Base-by-base conservation (phyloP, 2,329 filamentous ascomycete genomes). In the Pyrenophora teres region DNA sequence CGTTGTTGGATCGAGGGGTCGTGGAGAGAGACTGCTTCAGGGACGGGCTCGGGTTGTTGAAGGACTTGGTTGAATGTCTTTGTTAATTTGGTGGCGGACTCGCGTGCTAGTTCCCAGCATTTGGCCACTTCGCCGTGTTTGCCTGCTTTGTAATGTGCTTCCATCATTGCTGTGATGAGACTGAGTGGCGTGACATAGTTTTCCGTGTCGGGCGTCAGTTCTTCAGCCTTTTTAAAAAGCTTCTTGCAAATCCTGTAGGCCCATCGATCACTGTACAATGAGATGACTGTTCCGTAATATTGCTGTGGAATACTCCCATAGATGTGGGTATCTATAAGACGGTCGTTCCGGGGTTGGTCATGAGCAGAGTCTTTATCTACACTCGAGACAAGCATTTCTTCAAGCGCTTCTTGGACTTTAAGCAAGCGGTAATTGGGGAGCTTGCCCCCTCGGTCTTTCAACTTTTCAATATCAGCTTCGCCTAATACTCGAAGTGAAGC, bases 71-170 rank as follows among this genome's bases (percentile, higher is more conserved):
- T 44, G 30, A 69, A 60, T 10, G 70, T 72, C 47, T 72, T 73
- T 37, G 59, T 61, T 9, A 73, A 62, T 32, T 76, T 72, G 46
- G 79, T 74, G 1, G 81, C 83, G 54, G 80, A 79, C 4, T 77
- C 62, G 49, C 87, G 80, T 2, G 85, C 81, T 21, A 86, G 70
- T 1, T 81, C 60, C 90, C 91, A 96, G 43, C 83, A 85, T 39
- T 81, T 72, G 56, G 84, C 80, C 16, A 93, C 85, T 44, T 83
- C 79, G 4, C 81, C 76, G 59, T 84, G 81, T 18, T 86, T 79
- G 33, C 78, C 74, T 15, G 86, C 81, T 44, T 79, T 76, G 37
- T 84, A 75, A 64, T 89, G 82, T 0, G 84, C 80, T 18, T 80
- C 76, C 87, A 96, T 92, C 51, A 93, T 73, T 7, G 86, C 72